Percentiles rank a stretch among this genome's conserved stretches.
phyloP scores from a whole-genome alignment of 2,329 filamentous ascomycete species.

The Dothistroma septosporum region DNA sequence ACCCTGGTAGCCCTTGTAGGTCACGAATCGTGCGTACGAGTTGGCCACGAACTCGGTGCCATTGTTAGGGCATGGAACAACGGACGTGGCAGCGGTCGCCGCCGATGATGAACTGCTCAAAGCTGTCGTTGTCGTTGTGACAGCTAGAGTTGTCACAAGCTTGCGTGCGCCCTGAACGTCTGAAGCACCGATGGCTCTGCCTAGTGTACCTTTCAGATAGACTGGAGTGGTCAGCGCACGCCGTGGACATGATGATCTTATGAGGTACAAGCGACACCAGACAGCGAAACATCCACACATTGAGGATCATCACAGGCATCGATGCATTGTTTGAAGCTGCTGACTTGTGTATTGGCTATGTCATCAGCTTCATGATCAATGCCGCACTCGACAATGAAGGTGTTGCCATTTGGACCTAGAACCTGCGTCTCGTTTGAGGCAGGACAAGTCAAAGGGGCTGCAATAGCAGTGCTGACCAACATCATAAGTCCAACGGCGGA shows the following conservation, averaged over 20 bases:
- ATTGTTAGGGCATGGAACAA: constrained; percentile 8
- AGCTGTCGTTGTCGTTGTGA: neutral
- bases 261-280: constrained; percentile 18
- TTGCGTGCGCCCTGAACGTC: neutral
- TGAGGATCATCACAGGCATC: constrained; percentile 18
- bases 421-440: constrained; percentile 21
- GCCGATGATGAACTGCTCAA: neutral
- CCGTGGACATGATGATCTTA: neutral
- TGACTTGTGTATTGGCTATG: constrained; percentile 15
- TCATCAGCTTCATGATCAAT: constrained; percentile 31
- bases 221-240: neutral
- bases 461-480: neutral
- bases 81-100: neutral
- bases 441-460: constrained; percentile 19
- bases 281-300: constrained; percentile 26
- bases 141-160: neutral
- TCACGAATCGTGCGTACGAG: constrained; percentile 19
- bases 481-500: neutral
- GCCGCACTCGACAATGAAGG: constrained; percentile 28
- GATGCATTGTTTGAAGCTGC: constrained; percentile 21
- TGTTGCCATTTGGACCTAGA: constrained; percentile 17
- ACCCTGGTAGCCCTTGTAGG: constrained; percentile 28
- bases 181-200: neutral
- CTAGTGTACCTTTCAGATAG: constrained; percentile 4
- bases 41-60: constrained; percentile 17